Percentiles rank a stretch among this genome's conserved stretches.
phyloP scores from a whole-genome alignment of 2,329 filamentous ascomycete species.

The Fusarium equiseti region DNA sequence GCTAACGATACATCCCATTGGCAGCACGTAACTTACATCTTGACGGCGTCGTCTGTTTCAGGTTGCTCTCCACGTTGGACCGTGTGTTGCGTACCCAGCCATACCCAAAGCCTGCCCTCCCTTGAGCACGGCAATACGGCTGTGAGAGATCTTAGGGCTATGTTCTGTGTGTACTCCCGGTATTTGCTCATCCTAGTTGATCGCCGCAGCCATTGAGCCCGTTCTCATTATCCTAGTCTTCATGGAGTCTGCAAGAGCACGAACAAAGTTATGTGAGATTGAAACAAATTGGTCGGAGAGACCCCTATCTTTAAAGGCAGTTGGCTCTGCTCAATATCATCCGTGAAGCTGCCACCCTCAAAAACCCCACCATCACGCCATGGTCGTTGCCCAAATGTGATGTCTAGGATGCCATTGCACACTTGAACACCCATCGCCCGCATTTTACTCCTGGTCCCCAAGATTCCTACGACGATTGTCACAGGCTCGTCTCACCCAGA shows the following conservation, averaged over 20 bases:
- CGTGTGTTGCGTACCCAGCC: conserved; percentile 33
- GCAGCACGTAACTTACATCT: conserved; percentile 23
- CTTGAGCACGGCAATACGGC: conserved; percentile 16
- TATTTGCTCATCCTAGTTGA: conserved; percentile 31
- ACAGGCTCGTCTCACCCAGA: conserved; percentile 17
- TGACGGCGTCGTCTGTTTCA: conserved; percentile 44
- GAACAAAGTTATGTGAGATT: neutral
- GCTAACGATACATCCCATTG: conserved; percentile 26
- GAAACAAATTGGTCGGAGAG: conserved; percentile 12
- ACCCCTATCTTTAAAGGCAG: neutral
- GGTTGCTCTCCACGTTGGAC: conserved; percentile 42
- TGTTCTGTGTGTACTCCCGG: conserved; percentile 23
- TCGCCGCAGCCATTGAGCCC: conserved; percentile 19
- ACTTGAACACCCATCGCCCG: neutral
- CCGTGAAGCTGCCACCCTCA: neutral
- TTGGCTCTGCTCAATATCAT: neutral
- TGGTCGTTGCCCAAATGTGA: neutral
- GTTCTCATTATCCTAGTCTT: conserved; percentile 19
- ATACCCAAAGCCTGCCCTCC: neutral
- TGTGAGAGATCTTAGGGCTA: conserved; percentile 37
- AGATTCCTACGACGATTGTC: conserved; percentile 6
- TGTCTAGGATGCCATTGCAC: neutral
- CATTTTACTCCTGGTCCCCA: conserved; percentile 1
- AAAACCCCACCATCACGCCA: neutral
- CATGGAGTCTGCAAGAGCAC: conserved; percentile 6